phyloP scores from a whole-genome alignment of 2,329 filamentous ascomycete species.

The Hypoxylon sp. region DNA sequence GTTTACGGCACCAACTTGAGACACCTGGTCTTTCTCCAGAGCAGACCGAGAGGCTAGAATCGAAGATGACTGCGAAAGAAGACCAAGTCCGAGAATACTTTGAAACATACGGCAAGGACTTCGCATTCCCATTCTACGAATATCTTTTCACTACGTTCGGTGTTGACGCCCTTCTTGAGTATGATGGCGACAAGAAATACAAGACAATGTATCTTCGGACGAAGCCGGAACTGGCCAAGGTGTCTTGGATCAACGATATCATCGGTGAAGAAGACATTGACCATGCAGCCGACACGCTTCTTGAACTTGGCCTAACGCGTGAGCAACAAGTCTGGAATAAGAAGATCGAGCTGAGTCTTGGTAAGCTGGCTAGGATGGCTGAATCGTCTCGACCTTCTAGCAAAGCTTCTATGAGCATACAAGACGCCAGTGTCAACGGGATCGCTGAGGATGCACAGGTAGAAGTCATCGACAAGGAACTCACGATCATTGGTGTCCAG shows the following conservation, averaged over 20 bases:
- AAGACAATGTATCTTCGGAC: constrained; percentile 85
- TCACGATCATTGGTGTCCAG: constrained; percentile 83
- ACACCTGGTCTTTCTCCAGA: constrained; percentile 56
- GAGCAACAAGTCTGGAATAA: constrained; percentile 92
- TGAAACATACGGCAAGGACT: constrained; percentile 74
- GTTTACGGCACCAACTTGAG: constrained; percentile 56
- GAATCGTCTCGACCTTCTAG: constrained; percentile 60
- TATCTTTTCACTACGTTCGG: constrained; percentile 78
- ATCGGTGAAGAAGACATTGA: constrained; percentile 80
- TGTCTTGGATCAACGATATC: constrained; percentile 97
- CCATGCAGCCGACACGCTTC: constrained; percentile 78
- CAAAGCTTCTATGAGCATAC: constrained; percentile 50
- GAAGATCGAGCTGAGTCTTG: constrained; percentile 90
- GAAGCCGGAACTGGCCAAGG: constrained; percentile 78
- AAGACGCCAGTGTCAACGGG: constrained; percentile 49
- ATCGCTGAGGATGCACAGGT: constrained; percentile 54
- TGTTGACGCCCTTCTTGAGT: constrained; percentile 78
- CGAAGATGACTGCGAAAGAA: constrained; percentile 63
- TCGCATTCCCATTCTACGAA: constrained; percentile 84
- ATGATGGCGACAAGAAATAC: constrained; percentile 76
- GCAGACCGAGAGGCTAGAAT: constrained; percentile 58
- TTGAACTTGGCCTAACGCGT: constrained; percentile 76
- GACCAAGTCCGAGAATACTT: constrained; percentile 69
- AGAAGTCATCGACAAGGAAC: constrained; percentile 71
- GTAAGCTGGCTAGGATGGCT: constrained; percentile 84